Evolutionary conservation across 139 green algal species (phyloP).

Genomic region (Coccomyxa sp.): DNA sequence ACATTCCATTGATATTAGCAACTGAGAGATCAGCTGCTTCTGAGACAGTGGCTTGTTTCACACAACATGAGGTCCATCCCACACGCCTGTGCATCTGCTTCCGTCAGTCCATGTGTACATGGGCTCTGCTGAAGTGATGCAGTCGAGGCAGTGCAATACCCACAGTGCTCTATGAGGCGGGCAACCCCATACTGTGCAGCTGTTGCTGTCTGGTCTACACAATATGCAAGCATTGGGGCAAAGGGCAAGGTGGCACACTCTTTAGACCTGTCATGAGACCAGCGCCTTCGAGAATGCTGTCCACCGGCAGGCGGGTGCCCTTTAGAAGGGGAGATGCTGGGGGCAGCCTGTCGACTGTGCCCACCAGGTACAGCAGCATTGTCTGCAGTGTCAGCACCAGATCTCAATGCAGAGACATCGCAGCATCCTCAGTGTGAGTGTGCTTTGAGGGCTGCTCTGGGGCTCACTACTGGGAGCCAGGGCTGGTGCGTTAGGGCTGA

Average conservation of each 20-base stretch:
- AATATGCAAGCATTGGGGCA: no score
- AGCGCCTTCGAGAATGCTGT: conserved; percentile 29
- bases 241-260: background rate
- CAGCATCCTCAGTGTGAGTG: background rate
- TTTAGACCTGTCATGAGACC: background rate
- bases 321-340: conserved; percentile 2
- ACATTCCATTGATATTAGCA: no score
- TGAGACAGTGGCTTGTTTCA: no score
- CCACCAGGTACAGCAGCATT: conserved; percentile 59
- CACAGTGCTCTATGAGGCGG: no score
- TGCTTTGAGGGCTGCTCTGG: no score
- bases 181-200: no score
- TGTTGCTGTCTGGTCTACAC: no score
- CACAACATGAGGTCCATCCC: background rate
- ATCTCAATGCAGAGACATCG: background rate
- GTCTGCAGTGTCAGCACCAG: conserved; percentile 26
- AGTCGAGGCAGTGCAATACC: background rate
- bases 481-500: no score
- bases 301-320: conserved; percentile 34
- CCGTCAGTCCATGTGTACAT: background rate
- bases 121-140: no score
- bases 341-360: conserved; percentile 2
- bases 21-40: no score
- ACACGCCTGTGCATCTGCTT: background rate
- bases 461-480: no score